Evolutionary conservation across 192 early-diverging fungal species (phyloP).

Genomic region (Umbelopsis vinacea): DNA sequence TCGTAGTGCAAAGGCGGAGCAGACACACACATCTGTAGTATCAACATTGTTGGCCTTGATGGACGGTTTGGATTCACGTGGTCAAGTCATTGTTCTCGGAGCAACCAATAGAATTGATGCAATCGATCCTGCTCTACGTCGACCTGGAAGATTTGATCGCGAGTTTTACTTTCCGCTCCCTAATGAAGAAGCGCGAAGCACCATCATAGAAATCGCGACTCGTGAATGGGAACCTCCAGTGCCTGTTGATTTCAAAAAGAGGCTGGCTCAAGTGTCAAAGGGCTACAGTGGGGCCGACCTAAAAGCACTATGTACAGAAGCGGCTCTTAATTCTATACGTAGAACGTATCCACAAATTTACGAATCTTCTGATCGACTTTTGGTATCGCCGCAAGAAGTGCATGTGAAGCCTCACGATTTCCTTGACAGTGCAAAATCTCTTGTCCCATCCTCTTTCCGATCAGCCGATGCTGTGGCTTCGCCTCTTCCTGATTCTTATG

Average conservation of each 20-base stretch:
- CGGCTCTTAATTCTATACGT: constrained; percentile 70
- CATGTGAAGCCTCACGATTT: constrained; percentile 64
- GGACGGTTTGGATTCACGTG: constrained; percentile 69
- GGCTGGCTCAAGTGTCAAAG: constrained; percentile 58
- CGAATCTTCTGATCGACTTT: constrained; percentile 53
- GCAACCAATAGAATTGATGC: constrained; percentile 79
- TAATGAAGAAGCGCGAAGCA: constrained; percentile 57
- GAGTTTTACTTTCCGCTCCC: constrained; percentile 75
- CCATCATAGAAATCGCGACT: constrained; percentile 70
- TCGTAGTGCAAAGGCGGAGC: constrained; percentile 65
- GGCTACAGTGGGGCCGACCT: constrained; percentile 77
- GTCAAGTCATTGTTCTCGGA: constrained; percentile 80
- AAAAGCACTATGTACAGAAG: constrained; percentile 71
- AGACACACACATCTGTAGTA: constrained; percentile 72
- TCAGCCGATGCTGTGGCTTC: constrained; percentile 44
- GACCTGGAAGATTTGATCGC: constrained; percentile 76
- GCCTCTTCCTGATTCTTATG: constrained; percentile 47
- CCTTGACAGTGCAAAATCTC: constrained; percentile 43
- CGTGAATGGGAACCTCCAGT: constrained; percentile 57
- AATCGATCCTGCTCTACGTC: constrained; percentile 75
- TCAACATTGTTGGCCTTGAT: constrained; percentile 76
- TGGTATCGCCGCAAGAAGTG: constrained; percentile 54
- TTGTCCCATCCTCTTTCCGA: constrained; percentile 51
- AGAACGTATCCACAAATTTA: constrained; percentile 74
- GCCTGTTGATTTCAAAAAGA: constrained; percentile 45